These are phyloP conservation scores for Hortaea sp. DNA, from an alignment of 2,329 filamentous ascomycete species.

Conservation along the genomic window DNA sequence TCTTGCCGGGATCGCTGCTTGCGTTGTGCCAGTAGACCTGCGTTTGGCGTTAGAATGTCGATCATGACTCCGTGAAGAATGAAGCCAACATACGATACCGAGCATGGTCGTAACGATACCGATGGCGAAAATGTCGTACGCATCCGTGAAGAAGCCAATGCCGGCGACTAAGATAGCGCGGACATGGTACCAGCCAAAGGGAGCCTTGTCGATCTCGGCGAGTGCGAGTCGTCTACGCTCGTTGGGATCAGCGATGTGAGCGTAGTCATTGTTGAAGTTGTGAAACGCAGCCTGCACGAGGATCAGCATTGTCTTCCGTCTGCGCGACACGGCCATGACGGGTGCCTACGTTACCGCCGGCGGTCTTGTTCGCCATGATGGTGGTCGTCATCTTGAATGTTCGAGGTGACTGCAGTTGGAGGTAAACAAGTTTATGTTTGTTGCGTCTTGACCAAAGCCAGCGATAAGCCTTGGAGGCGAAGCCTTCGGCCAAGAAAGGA, in stretches of 20 bases:
- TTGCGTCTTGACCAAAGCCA: too few species aligned
- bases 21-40: constrained; percentile 50
- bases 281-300: constrained; percentile 46
- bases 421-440: too few species aligned
- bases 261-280: constrained; percentile 65
- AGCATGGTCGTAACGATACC: constrained; percentile 65
- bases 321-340: too few species aligned
- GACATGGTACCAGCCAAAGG: constrained; percentile 77
- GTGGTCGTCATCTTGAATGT: too few species aligned
- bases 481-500: too few species aligned
- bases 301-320: too few species aligned
- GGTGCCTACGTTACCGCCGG: constrained; percentile 47
- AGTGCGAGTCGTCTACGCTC: constrained; percentile 71
- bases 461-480: too few species aligned
- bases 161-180: constrained; percentile 68
- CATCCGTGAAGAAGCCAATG: constrained; percentile 68
- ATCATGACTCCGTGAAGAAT: constrained; percentile 18
- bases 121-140: constrained; percentile 68
- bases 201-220: constrained; percentile 67
- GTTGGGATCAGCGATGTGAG: constrained; percentile 57
- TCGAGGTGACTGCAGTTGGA: too few species aligned
- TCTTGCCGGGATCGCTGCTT: constrained; percentile 34
- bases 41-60: background rate
- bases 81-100: constrained; percentile 61
- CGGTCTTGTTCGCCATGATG: constrained; percentile 33